A percentile compares a stretch with the other conserved stretches of the same genome.
These are phyloP conservation scores for Aristolochia fimbriata DNA, from an alignment of 164 flowering plant genomes.

Conservation along the genomic window DNA sequence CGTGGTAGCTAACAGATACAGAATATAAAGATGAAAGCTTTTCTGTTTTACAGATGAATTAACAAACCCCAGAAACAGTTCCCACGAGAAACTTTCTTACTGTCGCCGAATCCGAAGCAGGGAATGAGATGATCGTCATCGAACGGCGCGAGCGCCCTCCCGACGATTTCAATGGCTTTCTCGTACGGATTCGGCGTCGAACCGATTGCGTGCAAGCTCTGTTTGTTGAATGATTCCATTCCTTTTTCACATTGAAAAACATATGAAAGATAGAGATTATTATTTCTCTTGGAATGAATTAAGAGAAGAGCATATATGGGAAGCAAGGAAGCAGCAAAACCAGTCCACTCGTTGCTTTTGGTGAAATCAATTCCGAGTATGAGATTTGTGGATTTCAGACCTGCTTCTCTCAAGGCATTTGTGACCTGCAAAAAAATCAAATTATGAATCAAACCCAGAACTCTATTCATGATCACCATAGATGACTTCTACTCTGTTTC, in stretches of 20 bases:
- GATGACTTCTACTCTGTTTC: no score
- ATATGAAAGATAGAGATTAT: neutral
- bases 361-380: conserved; percentile 65
- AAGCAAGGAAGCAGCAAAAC: conserved; percentile 16
- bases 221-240: conserved; percentile 43
- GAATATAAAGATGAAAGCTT: neutral
- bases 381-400: conserved; percentile 59
- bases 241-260: conserved; percentile 55
- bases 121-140: conserved; percentile 47
- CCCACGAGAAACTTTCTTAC: conserved; percentile 13
- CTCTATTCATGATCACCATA: no score
- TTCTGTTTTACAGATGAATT: neutral
- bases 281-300: no score
- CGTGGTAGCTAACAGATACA: conserved; percentile 41
- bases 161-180: conserved; percentile 39
- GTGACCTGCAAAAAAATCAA: conserved; percentile 29
- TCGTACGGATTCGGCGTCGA: conserved; percentile 37
- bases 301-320: neutral
- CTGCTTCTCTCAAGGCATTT: conserved; percentile 37
- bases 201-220: conserved; percentile 54
- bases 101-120: conserved; percentile 55
- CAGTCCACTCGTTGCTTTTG: conserved; percentile 73
- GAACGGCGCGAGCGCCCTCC: conserved; percentile 33
- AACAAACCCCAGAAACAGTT: neutral
- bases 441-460: no score